Evolutionary conservation across 495 filamentous ascomycete genomes (phyloP).

Genomic region (Penicillium chermesinum): DNA sequence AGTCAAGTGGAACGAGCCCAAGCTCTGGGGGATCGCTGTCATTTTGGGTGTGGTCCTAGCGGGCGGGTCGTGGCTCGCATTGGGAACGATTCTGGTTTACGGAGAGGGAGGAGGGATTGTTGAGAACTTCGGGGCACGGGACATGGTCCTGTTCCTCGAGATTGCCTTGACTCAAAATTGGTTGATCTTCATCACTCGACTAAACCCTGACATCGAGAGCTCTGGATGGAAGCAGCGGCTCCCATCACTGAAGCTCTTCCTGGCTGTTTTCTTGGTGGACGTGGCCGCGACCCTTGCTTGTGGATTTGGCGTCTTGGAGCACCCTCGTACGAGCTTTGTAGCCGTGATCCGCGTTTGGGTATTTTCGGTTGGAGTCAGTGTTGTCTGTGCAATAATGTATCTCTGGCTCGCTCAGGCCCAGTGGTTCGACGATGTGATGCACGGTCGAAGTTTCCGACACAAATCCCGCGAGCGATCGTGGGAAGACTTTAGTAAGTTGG

Average conservation of each 20-base stretch:
- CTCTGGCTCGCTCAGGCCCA: conserved; percentile 70
- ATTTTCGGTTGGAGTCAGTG: conserved; percentile 71
- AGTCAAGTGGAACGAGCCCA: conserved; percentile 91
- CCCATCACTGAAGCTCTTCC: conserved; percentile 75
- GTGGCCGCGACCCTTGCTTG: conserved; percentile 77
- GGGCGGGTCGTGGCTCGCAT: conserved; percentile 75
- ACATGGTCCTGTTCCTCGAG: conserved; percentile 82
- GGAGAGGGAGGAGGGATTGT: conserved; percentile 72
- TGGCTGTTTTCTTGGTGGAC: conserved; percentile 75
- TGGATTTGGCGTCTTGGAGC: conserved; percentile 73
- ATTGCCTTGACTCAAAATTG: conserved; percentile 91
- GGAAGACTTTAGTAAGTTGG: conserved; percentile 83
- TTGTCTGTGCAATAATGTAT: conserved; percentile 69
- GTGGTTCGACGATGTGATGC: conserved; percentile 87
- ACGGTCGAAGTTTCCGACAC: conserved; percentile 75
- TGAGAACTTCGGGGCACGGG: conserved; percentile 77
- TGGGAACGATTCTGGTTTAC: conserved; percentile 68
- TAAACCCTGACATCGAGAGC: conserved; percentile 40
- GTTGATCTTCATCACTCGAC: conserved; percentile 94
- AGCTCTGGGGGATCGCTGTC: conserved; percentile 87
- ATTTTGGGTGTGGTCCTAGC: conserved; percentile 77
- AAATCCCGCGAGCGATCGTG: conserved; percentile 67
- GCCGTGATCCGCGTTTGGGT: conserved; percentile 83
- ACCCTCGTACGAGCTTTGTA: conserved; percentile 63
- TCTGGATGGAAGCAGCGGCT: conserved; percentile 80